Evolutionary conservation across 352 stramenopile species (phyloP).

Genomic region (Phytopythium aichiense): DNA sequence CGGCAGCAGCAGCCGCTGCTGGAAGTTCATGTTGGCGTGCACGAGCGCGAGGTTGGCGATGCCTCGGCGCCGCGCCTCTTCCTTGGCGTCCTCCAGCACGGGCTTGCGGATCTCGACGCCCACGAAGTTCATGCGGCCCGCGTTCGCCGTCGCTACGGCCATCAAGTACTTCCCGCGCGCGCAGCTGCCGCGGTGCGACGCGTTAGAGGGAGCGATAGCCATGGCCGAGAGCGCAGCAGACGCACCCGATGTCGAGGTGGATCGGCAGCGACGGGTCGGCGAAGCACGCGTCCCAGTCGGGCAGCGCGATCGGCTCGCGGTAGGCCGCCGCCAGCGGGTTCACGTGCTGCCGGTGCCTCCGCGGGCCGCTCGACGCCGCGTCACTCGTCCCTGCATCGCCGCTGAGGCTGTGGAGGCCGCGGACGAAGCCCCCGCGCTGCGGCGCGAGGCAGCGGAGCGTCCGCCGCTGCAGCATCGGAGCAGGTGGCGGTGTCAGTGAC

Average conservation of each 20-base stretch:
- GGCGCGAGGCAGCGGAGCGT: background rate
- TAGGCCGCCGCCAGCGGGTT: slow-evolving; percentile 74
- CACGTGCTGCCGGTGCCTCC: slow-evolving; percentile 80
- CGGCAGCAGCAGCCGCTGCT: slow-evolving; percentile 52
- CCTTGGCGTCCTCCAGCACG: slow-evolving; percentile 56
- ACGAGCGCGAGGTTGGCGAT: slow-evolving; percentile 72
- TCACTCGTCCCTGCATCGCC: background rate
- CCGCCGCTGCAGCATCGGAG: background rate
- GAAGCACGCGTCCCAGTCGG: slow-evolving; percentile 56
- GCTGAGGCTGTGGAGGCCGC: background rate
- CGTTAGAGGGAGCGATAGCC: background rate
- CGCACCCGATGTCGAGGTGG: slow-evolving; percentile 80
- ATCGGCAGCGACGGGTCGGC: slow-evolving; percentile 47
- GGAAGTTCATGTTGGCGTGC: slow-evolving; percentile 86
- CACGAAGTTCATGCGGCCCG: slow-evolving; percentile 54
- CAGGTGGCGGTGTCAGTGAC: background rate
- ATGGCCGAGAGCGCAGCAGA: background rate
- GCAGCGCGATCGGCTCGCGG: slow-evolving; percentile 52
- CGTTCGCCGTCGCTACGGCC: slow-evolving; percentile 39
- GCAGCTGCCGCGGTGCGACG: slow-evolving; percentile 7
- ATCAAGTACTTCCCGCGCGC: slow-evolving; percentile 80
- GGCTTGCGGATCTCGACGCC: slow-evolving; percentile 84
- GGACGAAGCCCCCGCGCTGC: background rate
- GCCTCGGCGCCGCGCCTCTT: slow-evolving; percentile 32
- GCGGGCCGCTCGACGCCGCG: slow-evolving; percentile 18